These are phyloP conservation scores for Thalassiosira mediterranea DNA, from an alignment of 352 stramenopile species.

Conservation along the genomic window DNA sequence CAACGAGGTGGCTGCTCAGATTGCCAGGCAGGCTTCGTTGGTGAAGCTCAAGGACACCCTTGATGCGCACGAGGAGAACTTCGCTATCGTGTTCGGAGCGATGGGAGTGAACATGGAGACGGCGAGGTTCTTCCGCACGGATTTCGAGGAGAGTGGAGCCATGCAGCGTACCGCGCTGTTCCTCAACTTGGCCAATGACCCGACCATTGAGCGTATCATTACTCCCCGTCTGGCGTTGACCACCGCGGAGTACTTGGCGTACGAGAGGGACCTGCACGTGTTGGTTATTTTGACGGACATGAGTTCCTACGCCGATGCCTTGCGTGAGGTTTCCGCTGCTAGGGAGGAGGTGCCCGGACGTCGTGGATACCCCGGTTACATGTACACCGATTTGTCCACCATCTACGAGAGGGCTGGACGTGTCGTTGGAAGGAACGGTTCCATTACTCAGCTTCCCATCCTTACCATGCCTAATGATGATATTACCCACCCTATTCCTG, in stretches of 20 bases:
- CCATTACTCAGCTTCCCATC: conserved; percentile 99
- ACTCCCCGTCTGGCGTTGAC: conserved; percentile 97
- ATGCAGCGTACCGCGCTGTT: conserved; percentile 99
- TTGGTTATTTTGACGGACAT: conserved; percentile 99
- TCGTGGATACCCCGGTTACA: conserved; percentile 99
- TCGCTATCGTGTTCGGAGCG: conserved; percentile 98
- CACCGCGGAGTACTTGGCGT: conserved; percentile 98
- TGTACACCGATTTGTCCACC: conserved; percentile 99
- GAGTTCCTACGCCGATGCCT: conserved; percentile 97
- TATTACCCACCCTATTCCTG: conserved; percentile 99
- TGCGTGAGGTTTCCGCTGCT: conserved; percentile 91
- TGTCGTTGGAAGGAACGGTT: conserved; percentile 96
- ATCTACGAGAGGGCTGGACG: conserved; percentile 98
- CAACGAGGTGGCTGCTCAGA: conserved; percentile 99
- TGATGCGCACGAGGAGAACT: conserved; percentile 99
- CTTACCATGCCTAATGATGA: conserved; percentile 99
- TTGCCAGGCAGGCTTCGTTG: conserved; percentile 97
- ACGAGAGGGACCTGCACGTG: conserved; percentile 99
- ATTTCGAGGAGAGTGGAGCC: conserved; percentile 97
- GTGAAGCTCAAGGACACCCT: conserved; percentile 98
- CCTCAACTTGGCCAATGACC: conserved; percentile 99
- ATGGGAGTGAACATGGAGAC: conserved; percentile 99
- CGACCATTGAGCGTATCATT: conserved; percentile 99
- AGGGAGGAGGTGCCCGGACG: conserved; percentile 90
- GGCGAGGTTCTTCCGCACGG: conserved; percentile 90